Evolutionary conservation across 805 yeast genomes (phyloP).

Genomic region (Wickerhamiella allomyrinae): DNA sequence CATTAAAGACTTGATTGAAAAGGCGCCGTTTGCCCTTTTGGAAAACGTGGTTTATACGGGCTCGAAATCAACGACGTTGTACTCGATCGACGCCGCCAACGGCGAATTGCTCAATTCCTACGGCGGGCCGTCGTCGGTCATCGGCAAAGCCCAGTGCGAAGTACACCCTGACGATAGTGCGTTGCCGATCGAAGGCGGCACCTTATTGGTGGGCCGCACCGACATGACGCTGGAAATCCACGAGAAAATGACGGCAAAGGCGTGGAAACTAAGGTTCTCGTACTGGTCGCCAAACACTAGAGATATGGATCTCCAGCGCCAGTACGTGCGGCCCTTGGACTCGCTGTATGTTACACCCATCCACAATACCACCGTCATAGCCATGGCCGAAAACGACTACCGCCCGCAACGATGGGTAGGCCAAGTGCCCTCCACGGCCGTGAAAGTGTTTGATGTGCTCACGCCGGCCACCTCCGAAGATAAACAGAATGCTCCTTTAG

Average conservation of each 20-base stretch:
- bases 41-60: constrained; percentile 80
- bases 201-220: constrained; percentile 23
- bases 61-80: constrained; percentile 56
- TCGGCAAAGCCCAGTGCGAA: constrained; percentile 1
- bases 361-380: constrained; percentile 65
- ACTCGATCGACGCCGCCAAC: constrained; percentile 53
- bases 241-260: constrained; percentile 45
- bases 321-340: constrained; percentile 41
- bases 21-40: constrained; percentile 75
- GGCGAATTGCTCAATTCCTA: constrained; percentile 62
- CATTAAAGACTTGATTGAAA: constrained; percentile 58
- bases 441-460: constrained; percentile 68
- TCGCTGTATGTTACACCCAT: constrained; percentile 70
- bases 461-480: constrained; percentile 6
- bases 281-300: constrained; percentile 87
- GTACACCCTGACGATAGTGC: background rate
- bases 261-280: constrained; percentile 74
- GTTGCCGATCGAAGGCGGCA: background rate
- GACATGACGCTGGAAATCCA: constrained; percentile 41
- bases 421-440: constrained; percentile 54
- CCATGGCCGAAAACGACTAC: constrained; percentile 42
- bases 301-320: constrained; percentile 40
- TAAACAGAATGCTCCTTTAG: constrained; percentile 13
- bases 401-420: constrained; percentile 68
- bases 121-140: constrained; percentile 31